Conservation (phyloP, 108 stramenopile species). For the Epipyxis sp. region DNA sequence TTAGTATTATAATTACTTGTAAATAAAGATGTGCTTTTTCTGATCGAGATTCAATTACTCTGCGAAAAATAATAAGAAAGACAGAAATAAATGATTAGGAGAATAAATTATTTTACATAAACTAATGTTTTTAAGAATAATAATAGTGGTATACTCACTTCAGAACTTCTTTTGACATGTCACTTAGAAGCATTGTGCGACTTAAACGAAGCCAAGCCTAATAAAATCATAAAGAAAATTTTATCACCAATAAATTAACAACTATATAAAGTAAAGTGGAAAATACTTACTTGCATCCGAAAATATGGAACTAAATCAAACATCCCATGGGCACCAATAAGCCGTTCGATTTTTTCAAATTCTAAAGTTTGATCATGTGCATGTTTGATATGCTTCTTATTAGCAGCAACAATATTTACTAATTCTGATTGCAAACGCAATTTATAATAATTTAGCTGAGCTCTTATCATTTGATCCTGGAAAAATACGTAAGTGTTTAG, state of each 20-base stretch:
- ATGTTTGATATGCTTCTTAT: background rate
- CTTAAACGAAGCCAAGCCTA: constrained; percentile 15
- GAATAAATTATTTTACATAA: background rate
- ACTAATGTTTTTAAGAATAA: background rate
- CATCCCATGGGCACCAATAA: background rate
- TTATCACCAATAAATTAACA: background rate
- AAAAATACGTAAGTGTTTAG: no score
- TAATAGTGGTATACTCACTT: background rate
- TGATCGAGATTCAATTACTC: no score
- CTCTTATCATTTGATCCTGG: no score
- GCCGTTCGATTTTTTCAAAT: background rate
- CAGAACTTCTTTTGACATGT: background rate
- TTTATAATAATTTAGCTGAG: no score
- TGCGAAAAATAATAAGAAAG: background rate
- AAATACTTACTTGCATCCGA: background rate
- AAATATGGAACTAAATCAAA: background rate
- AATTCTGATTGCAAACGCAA: background rate
- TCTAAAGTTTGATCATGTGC: background rate
- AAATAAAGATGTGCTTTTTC: background rate
- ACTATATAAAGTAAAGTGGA: background rate
- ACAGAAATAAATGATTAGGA: background rate
- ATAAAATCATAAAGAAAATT: background rate
- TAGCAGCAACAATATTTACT: background rate
- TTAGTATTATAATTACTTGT: background rate
- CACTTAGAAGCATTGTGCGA: background rate